phyloP scores from a whole-genome alignment of 2,329 filamentous ascomycete genomes.

The Aureobasidium sp. region DNA sequence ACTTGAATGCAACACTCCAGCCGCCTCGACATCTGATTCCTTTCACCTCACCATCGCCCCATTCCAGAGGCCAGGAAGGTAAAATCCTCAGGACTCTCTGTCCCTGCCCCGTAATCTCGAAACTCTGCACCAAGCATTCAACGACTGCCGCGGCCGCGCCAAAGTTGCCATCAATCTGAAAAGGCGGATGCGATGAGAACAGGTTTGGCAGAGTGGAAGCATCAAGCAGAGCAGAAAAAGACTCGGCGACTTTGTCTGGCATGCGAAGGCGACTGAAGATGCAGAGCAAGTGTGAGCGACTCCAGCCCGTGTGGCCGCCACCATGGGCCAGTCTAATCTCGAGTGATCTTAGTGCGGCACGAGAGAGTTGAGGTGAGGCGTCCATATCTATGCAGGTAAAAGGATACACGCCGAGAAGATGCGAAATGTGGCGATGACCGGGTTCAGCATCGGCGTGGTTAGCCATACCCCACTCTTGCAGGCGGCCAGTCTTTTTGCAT shows the following conservation, averaged over 20 bases:
- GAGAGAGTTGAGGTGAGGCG: neutral
- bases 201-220: neutral
- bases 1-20: neutral
- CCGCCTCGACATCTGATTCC: neutral
- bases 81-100: neutral
- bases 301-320: neutral
- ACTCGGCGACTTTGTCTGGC: neutral
- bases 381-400: neutral
- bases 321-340: neutral
- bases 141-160: neutral
- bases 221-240: neutral
- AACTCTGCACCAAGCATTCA: slow-evolving; percentile 1
- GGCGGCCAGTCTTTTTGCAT: neutral
- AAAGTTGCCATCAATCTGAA: slow-evolving; percentile 7
- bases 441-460: neutral
- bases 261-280: neutral
- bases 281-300: neutral
- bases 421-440: neutral
- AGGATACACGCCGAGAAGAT: neutral
- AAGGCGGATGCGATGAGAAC: neutral
- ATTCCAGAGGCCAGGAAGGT: neutral
- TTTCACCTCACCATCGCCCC: neutral
- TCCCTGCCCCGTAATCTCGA: neutral
- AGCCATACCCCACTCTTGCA: neutral
- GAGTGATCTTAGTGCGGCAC: neutral